Conservation (phyloP, 129 eudicot species). For the Lactuca sativa region DNA sequence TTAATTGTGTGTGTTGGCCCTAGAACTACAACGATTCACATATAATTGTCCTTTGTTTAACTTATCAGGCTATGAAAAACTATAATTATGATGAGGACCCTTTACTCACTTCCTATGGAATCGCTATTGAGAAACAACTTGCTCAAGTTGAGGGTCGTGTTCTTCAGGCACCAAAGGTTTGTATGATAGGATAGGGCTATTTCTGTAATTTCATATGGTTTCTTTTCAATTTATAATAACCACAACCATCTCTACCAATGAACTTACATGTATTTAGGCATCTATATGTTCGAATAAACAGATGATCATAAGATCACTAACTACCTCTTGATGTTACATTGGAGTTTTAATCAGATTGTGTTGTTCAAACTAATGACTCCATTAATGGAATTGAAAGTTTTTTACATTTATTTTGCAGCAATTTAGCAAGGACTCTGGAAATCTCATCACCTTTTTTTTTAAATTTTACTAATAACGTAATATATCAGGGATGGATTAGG, state of each 20-base stretch:
- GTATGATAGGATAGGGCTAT: background rate
- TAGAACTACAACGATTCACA: no score
- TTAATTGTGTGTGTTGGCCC: no score
- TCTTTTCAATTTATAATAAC: background rate
- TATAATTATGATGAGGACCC: constrained; percentile 71
- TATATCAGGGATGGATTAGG: constrained; percentile 20
- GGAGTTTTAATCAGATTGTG: background rate
- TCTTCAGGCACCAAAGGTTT: constrained; percentile 88
- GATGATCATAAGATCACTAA: background rate
- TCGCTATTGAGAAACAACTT: constrained; percentile 68
- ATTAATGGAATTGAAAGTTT: background rate
- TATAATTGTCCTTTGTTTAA: constrained; percentile 19
- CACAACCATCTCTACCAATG: background rate
- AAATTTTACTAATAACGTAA: no score
- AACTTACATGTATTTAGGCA: background rate
- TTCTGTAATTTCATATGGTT: background rate
- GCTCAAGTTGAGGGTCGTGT: constrained; percentile 83
- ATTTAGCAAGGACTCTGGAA: constrained; percentile 83
- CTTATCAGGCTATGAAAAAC: constrained; percentile 61
- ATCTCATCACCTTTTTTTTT: constrained; percentile 13
- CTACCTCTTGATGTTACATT: background rate
- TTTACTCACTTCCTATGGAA: constrained; percentile 67
- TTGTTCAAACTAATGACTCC: background rate
- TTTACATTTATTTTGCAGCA: constrained; percentile 28
- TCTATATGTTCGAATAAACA: background rate